Evolutionary conservation across 2,329 filamentous ascomycete genomes (phyloP), one percentile per base, ranked within the genome.

Genomic region (Xylaria sp.): DNA sequence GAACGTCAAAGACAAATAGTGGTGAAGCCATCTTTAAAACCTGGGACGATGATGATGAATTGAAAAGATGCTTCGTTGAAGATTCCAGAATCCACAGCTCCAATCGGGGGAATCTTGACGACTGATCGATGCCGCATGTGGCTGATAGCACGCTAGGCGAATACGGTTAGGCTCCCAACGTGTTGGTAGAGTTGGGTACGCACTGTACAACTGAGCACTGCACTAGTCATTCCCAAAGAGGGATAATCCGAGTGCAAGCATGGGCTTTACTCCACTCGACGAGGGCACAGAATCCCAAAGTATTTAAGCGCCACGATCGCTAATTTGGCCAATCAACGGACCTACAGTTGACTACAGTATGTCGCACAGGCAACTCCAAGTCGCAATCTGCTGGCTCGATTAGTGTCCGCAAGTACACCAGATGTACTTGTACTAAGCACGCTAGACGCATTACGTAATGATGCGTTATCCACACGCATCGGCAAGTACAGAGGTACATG

Each of bases 1-100:
- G 82, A 63, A 97, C 85, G 66, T 97, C 92, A 58, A 83, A 83
- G 49, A 95, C 79, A 47, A 88, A 79, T 48, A 66, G 48, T 2
- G 57, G 30, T 11, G 60, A 58, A 44, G 60, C 59, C 67, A 68
- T 67, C 6, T 18, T 57, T 19, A 35, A 42, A 10, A 11, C 18
- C 4, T 6, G 7, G 30, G 48, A 19, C 18, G 11, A 42, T 11
- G 13, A 16, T 35, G 8, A 47, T 9, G 13, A n/a, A 46, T 44
- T 16, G 5, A 3, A 23, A 35, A 51, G 34, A 51, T 23, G 34
- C 23, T 7, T 51, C 23, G 49, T 51, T 51, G 49, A 51, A 35
- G 49, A 13, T 7, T 30, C 10, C 49, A n/a, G 13, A 13, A 6
- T 46, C 42, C 42, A 46, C 9, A 46, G 42, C 42, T 6, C 42